Percentiles rank a stretch among this genome's conserved stretches.
Evolutionary conservation across 2,329 filamentous ascomycete species (phyloP).

Genomic region (Cyphellophora europaea): DNA sequence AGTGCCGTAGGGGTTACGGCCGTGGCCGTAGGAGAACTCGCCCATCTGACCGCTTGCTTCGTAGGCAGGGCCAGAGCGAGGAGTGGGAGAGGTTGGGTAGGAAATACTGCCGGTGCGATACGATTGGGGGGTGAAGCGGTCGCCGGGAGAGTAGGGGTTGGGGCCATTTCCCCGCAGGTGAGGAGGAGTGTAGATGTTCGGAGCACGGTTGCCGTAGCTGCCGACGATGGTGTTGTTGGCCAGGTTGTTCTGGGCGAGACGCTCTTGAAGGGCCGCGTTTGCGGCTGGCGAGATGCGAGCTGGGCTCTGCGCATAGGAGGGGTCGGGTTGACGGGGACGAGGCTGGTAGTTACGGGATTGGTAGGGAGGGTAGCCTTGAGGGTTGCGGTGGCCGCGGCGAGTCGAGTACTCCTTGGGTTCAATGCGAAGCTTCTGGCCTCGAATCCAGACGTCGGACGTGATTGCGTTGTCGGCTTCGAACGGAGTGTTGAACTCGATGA

Average conservation of each 20-base stretch:
- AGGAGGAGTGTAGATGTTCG: no score
- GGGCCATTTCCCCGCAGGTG: no score
- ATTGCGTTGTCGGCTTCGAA: conserved; percentile 14
- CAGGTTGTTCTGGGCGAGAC: not conserved
- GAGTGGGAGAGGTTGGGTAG: no score
- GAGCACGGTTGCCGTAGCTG: no score
- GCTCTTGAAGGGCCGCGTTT: conserved; percentile 1
- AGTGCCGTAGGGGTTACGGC: no score
- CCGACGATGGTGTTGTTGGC: not conserved
- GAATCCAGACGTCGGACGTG: conserved; percentile 10
- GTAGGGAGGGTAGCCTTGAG: not conserved
- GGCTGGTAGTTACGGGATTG: conserved; percentile 1
- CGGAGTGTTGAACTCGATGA: conserved; percentile 13
- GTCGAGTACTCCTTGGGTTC: conserved; percentile 19
- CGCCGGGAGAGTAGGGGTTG: no score
- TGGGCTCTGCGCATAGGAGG: not conserved
- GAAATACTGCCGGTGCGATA: no score
- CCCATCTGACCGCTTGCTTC: no score
- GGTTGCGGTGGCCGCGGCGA: conserved; percentile 8
- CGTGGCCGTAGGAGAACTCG: no score
- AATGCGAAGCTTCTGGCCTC: conserved; percentile 12
- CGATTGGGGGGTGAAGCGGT: no score
- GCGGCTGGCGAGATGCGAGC: not conserved
- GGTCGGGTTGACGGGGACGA: not conserved
- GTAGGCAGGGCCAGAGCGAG: no score